Conservation (phyloP, 371 early-diverging fungal genomes). For the Chytridiales sp. region DNA sequence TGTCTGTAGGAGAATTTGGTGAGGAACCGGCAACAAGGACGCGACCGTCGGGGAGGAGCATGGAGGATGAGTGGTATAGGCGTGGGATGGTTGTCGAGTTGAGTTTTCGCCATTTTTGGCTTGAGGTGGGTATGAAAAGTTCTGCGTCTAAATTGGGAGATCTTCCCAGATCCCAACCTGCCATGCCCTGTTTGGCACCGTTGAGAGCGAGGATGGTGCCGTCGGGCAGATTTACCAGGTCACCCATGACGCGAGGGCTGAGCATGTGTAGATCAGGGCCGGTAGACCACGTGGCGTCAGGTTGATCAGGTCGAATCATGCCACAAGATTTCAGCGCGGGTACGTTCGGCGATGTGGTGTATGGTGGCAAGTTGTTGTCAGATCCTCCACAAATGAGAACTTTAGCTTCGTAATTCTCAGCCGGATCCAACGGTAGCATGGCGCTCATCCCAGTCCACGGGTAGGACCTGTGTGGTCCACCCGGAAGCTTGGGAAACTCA, state of each 20-base stretch:
- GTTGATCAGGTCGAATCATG: constrained; percentile 3
- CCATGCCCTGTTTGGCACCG: constrained; percentile 62
- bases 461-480: constrained; percentile 35
- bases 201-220: constrained; percentile 61
- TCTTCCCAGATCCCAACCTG: constrained; percentile 49
- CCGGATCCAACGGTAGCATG: constrained; percentile 59
- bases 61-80: constrained; percentile 68
- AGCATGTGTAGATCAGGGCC: constrained; percentile 6
- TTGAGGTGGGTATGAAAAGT: constrained; percentile 55
- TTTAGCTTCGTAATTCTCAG: constrained; percentile 56
- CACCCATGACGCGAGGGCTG: constrained; percentile 13
- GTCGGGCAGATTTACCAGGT: constrained; percentile 40
- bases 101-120: constrained; percentile 11
- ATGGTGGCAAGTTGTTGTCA: constrained; percentile 1
- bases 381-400: constrained; percentile 64
- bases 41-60: constrained; percentile 60
- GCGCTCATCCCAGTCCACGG: constrained; percentile 62
- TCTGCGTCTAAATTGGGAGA: constrained; percentile 60
- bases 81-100: constrained; percentile 59
- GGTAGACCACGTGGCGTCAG: constrained; percentile 10
- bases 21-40: constrained; percentile 52
- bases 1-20: constrained; percentile 33
- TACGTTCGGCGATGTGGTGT: background rate
- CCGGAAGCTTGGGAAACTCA: constrained; percentile 13
- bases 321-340: constrained; percentile 8